Percentiles rank a stretch among this genome's conserved stretches.
Evolutionary conservation across 2,329 filamentous ascomycete species (phyloP).

Genomic region (Colletotrichum sp.): DNA sequence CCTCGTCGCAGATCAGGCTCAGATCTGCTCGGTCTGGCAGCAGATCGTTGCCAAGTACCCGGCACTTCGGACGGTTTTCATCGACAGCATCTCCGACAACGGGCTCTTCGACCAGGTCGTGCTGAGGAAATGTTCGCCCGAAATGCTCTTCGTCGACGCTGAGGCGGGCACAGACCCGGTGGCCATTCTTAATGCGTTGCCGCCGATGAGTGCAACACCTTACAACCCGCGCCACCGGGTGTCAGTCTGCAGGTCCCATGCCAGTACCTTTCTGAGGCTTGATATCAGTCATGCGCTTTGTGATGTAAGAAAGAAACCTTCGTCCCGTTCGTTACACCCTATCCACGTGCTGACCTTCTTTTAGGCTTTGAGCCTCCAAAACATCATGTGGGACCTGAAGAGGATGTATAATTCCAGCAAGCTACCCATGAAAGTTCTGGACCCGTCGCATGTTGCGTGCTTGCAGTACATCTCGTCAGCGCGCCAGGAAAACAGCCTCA

Average conservation of each 20-base stretch:
- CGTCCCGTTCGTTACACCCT: not conserved
- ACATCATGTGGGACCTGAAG: slow-evolving; percentile 52
- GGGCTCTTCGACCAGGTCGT: slow-evolving; percentile 57
- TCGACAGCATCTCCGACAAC: slow-evolving; percentile 52
- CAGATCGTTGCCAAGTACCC: slow-evolving; percentile 50
- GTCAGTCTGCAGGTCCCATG: slow-evolving; percentile 50
- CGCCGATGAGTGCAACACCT: slow-evolving; percentile 40
- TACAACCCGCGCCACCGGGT: slow-evolving; percentile 54
- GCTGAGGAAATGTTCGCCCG: slow-evolving; percentile 50
- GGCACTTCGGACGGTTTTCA: slow-evolving; percentile 56
- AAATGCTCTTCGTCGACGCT: slow-evolving; percentile 59
- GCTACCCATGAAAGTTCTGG: slow-evolving; percentile 34
- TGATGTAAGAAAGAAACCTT: slow-evolving; percentile 37
- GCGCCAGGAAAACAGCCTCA: slow-evolving; percentile 39
- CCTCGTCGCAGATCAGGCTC: slow-evolving; percentile 43
- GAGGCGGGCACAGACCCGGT: slow-evolving; percentile 41
- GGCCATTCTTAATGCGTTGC: slow-evolving; percentile 44
- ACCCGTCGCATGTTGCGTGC: slow-evolving; percentile 43
- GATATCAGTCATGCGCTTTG: slow-evolving; percentile 58
- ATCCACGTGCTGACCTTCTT: not conserved
- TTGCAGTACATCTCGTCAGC: slow-evolving; percentile 38
- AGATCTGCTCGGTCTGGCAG: slow-evolving; percentile 56
- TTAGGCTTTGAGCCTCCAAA: slow-evolving; percentile 42
- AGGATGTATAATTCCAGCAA: slow-evolving; percentile 46
- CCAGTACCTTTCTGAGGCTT: slow-evolving; percentile 51